Evolutionary conservation across 495 filamentous ascomycete genomes (phyloP).

Genomic region (Aspergillus saccharolyticus): DNA sequence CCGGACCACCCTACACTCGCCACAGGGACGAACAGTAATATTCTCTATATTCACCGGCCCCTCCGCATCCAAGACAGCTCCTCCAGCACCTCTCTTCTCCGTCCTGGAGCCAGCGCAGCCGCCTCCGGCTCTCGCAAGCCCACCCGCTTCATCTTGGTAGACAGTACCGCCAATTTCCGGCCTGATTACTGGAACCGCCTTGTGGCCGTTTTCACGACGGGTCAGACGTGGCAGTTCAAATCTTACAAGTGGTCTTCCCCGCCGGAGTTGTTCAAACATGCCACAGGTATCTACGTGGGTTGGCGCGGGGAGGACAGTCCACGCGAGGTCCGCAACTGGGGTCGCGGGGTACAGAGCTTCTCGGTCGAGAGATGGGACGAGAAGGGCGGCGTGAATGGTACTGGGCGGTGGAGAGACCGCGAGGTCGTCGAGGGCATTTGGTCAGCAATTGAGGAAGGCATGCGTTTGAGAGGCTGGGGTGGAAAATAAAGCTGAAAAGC

Average conservation of each 20-base stretch:
- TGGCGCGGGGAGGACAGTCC: constrained; percentile 84
- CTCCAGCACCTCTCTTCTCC: constrained; percentile 23
- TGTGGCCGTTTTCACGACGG: constrained; percentile 96
- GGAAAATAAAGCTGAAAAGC: constrained; percentile 28
- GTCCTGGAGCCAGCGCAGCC: constrained; percentile 15
- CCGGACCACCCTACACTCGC: constrained; percentile 59
- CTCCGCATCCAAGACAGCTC: constrained; percentile 60
- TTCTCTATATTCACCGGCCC: constrained; percentile 76
- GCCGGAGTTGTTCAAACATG: constrained; percentile 80
- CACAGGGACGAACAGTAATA: constrained; percentile 55
- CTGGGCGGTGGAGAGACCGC: constrained; percentile 78
- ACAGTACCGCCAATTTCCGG: constrained; percentile 88
- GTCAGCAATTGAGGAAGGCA: constrained; percentile 81
- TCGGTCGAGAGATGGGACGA: constrained; percentile 76
- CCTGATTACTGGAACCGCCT: constrained; percentile 97
- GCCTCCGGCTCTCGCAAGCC: constrained; percentile 54
- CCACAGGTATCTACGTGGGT: constrained; percentile 82
- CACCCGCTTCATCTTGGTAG: constrained; percentile 90
- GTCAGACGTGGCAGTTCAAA: constrained; percentile 98
- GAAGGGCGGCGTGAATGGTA: constrained; percentile 44
- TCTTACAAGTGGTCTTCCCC: constrained; percentile 94
- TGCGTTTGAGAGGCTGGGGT: constrained; percentile 82
- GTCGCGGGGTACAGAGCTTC: constrained; percentile 69
- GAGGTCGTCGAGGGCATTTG: constrained; percentile 94
- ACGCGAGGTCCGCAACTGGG: constrained; percentile 72